Conservation (phyloP, 345 rosid species). For the Dipteronia sinensis region DNA sequence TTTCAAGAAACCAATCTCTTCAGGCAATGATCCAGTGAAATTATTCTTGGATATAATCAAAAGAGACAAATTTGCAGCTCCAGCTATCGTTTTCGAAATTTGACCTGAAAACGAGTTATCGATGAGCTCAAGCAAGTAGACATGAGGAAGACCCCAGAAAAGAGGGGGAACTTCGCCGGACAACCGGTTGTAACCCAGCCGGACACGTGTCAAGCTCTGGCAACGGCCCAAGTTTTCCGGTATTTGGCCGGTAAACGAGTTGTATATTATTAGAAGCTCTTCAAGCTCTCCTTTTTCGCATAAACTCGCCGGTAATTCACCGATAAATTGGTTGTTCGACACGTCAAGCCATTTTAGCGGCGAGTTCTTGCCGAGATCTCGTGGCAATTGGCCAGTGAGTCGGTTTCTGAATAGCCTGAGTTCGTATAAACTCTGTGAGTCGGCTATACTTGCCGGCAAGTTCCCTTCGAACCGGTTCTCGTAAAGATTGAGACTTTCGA, state of each 20-base stretch:
- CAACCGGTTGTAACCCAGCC: constrained; percentile 67
- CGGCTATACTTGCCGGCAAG: constrained; percentile 61
- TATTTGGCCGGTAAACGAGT: constrained; percentile 66
- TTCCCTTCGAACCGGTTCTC: constrained; percentile 71
- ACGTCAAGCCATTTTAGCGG: constrained; percentile 82
- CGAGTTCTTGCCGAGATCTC: constrained; percentile 69
- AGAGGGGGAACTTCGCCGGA: constrained; percentile 75
- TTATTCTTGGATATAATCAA: constrained; percentile 62
- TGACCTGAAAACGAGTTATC: constrained; percentile 70
- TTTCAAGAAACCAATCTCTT: constrained; percentile 64
- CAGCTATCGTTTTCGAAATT: constrained; percentile 55
- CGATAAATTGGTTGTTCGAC: constrained; percentile 66
- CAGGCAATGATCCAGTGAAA: constrained; percentile 74
- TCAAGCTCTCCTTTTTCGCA: constrained; percentile 71
- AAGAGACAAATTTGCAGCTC: constrained; percentile 67
- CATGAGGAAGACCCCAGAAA: constrained; percentile 91
- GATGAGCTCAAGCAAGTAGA: constrained; percentile 64
- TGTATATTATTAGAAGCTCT: constrained; percentile 68
- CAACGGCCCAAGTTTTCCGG: constrained; percentile 66
- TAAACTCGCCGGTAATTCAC: constrained; percentile 60
- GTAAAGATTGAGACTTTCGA: constrained; percentile 87
- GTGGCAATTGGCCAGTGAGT: constrained; percentile 67
- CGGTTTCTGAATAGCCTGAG: constrained; percentile 72
- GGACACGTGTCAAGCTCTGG: constrained; percentile 67
- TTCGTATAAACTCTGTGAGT: constrained; percentile 78